Conservation (phyloP, 257 asterid species). For the Linaria vulgaris region DNA sequence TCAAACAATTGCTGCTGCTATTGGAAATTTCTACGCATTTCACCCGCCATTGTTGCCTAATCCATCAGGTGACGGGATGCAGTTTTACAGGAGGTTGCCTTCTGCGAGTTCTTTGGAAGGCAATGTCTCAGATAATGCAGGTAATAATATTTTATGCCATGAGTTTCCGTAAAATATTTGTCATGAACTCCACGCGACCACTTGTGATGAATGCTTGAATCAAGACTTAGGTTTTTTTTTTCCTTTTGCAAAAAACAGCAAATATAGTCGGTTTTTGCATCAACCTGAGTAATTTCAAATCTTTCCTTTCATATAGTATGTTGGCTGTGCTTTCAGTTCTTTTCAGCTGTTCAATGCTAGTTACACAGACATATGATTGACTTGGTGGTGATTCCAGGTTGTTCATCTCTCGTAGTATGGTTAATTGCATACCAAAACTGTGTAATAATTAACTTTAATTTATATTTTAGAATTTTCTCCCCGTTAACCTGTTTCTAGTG, state of each 20-base stretch:
- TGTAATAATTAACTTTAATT: no score
- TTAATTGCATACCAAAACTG: no score
- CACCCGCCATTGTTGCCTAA: conserved; percentile 94
- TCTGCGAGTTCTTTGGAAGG: conserved; percentile 39
- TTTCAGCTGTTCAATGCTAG: no score
- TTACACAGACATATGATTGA: no score
- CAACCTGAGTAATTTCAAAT: background rate
- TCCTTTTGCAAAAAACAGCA: background rate
- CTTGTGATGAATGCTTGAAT: conserved; percentile 13
- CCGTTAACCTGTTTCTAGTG: conserved; percentile 7
- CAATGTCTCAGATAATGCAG: conserved; percentile 40
- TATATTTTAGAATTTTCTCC: background rate
- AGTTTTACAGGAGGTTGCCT: conserved; percentile 60
- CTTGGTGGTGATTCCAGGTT: no score
- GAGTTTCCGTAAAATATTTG: background rate
- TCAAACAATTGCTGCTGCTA: conserved; percentile 92
- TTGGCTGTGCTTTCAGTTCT: background rate
- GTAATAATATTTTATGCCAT: conserved; percentile 35
- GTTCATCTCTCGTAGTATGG: no score
- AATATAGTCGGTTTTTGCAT: background rate
- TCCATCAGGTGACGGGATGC: conserved; percentile 77
- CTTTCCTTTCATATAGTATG: background rate
- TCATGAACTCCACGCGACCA: conserved; percentile 20
- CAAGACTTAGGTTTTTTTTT: conserved; percentile 4
- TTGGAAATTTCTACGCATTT: conserved; percentile 84